These are phyloP conservation scores for Delonix regia DNA, from an alignment of 306 rosid species.

Conservation along the genomic window DNA sequence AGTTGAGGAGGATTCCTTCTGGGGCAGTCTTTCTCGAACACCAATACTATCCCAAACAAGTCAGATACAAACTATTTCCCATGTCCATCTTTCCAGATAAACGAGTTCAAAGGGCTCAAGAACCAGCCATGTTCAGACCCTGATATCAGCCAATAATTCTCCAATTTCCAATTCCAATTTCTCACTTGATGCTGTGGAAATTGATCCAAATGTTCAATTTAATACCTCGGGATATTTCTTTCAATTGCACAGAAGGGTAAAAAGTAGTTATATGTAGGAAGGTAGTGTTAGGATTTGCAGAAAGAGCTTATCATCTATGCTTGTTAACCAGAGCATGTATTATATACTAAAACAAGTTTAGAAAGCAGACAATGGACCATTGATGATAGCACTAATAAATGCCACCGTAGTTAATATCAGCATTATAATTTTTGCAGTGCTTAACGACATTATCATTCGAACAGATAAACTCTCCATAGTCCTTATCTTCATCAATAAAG, in stretches of 20 bases:
- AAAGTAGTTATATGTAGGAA: constrained; percentile 4
- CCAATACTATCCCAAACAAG: constrained; percentile 50
- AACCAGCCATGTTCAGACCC: constrained; percentile 52
- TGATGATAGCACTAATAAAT: neutral
- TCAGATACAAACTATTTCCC: constrained; percentile 50
- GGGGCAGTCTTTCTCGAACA: constrained; percentile 55
- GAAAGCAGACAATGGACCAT: constrained; percentile 23
- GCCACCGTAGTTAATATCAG: too few relatives aligned
- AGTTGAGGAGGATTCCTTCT: constrained; percentile 46
- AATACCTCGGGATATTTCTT: constrained; percentile 67
- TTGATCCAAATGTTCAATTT: constrained; percentile 67
- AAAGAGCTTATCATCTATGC: neutral
- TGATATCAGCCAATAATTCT: constrained; percentile 65
- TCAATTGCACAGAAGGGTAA: constrained; percentile 26
- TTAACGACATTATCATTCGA: constrained; percentile 10
- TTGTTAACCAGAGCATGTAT: neutral
- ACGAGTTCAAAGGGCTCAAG: constrained; percentile 40
- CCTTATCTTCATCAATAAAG: constrained; percentile 20
- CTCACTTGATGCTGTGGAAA: constrained; percentile 56
- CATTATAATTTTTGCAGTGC: constrained; percentile 2
- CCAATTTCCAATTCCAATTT: constrained; percentile 71
- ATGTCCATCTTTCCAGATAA: constrained; percentile 49
- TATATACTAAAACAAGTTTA: constrained; percentile 15
- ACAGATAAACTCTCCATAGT: constrained; percentile 7
- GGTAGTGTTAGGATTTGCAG: neutral